Conservation (phyloP, 345 rosid genomes). For the Eucalyptus shirleyi region DNA sequence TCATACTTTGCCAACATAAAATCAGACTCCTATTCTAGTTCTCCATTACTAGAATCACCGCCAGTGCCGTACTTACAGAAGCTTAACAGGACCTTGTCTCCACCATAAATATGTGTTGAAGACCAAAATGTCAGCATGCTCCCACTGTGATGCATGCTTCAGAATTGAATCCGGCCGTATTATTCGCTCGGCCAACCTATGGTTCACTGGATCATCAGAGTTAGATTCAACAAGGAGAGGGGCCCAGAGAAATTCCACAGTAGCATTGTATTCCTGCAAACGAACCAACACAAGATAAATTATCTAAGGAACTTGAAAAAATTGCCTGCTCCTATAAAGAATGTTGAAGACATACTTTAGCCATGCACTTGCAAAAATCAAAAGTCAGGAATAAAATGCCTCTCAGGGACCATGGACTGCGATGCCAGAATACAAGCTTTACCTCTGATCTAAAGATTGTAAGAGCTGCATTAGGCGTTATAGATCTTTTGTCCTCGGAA, state of each 20-base stretch:
- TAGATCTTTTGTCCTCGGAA: constrained; percentile 63
- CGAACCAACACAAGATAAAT: not conserved
- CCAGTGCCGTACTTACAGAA: constrained; percentile 29
- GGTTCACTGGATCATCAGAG: constrained; percentile 97
- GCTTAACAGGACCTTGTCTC: constrained; percentile 94
- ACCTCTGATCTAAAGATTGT: constrained; percentile 95
- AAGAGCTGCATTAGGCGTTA: constrained; percentile 82
- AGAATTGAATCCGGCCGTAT: constrained; percentile 87
- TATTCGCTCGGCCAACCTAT: constrained; percentile 61
- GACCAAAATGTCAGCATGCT: constrained; percentile 77
- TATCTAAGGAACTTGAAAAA: not conserved
- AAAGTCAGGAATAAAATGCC: not conserved
- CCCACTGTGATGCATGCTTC: constrained; percentile 82
- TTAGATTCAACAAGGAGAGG: constrained; percentile 94
- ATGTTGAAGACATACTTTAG: not conserved
- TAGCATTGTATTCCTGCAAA: constrained; percentile 79
- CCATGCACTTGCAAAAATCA: not conserved
- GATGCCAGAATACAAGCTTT: not conserved
- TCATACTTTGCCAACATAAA: not conserved
- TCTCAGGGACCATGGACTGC: not conserved
- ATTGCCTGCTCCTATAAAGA: not conserved
- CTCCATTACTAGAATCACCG: not conserved
- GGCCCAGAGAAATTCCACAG: constrained; percentile 91
- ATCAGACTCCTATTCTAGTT: not conserved
- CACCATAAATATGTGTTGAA: constrained; percentile 98